Evolutionary conservation across 1,284 basidiomycete genomes (phyloP), one percentile per base, ranked within the genome.

Genomic region (Cutaneotrichosporon cutaneum): DNA sequence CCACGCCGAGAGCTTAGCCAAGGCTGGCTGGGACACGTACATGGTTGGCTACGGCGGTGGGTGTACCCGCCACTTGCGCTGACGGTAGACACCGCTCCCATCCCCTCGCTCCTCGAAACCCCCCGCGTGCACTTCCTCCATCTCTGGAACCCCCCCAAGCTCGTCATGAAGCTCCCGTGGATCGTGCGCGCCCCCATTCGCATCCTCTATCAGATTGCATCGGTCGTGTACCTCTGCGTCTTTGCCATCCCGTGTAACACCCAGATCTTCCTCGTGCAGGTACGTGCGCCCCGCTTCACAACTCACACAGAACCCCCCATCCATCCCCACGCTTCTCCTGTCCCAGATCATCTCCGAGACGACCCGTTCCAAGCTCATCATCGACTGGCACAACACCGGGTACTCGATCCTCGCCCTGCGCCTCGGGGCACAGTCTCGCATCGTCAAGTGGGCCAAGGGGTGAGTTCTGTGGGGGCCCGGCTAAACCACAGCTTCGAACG

Each of bases 311-410:
- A 99, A 97, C 71, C 96, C 96, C 14, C 96, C 96, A 3, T 92
- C 91, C 58, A 92, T 99, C 24, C 96, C 96, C 0, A 95, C 95
- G 0, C 85, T 99, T 14, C 86, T 88, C 2, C 81, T 99, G 10
- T 91, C 92, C 2, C 90, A 90, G 81, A 76, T 93, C 44, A 86
- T 90, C 0, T 85, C 85, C 24, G 77, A 80, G 54, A 72, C 92
- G 5, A 83, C 87, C 18, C 87, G 89, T 1, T 88, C 88, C 65
- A 90, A 90, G 70, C 83, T 99, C 63, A 89, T 99, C 60, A 95
- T 99, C 64, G 96, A 99, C 80, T 99, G 96, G 96, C 96, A 99
- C 77, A 99, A 99, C 76, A 85, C 95, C 10, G 94, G 94, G 8
- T 95, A 93, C 75, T 97, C 89, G 61, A 94, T 99, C 56, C 84